phyloP scores from a whole-genome alignment of 2,329 filamentous ascomycete genomes.

The Nigrospora sphaerica region DNA sequence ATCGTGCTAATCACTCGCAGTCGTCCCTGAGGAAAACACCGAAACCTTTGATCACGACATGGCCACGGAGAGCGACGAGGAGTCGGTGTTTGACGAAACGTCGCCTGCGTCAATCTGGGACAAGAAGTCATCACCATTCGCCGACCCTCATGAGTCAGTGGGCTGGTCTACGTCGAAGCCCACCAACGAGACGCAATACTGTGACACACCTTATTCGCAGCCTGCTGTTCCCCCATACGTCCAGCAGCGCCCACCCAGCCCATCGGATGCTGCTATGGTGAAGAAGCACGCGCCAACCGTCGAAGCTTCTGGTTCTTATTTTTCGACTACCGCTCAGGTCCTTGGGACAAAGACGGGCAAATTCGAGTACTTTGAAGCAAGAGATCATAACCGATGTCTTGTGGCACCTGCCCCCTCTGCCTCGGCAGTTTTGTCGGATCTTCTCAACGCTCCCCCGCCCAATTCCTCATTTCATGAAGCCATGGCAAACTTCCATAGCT shows the following conservation, averaged over 20 bases:
- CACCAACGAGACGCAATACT: no score
- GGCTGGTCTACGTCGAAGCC: no score
- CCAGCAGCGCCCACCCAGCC: conserved; percentile 14
- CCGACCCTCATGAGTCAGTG: not conserved
- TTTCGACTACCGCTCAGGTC: conserved; percentile 15
- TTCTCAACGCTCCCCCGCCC: no score
- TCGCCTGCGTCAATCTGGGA: not conserved
- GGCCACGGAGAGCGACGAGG: not conserved
- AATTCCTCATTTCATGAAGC: no score
- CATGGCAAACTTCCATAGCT: no score
- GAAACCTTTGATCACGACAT: not conserved
- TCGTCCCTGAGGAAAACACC: not conserved
- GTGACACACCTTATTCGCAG: not conserved
- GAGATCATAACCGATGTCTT: conserved; percentile 26
- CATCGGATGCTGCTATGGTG: conserved; percentile 22
- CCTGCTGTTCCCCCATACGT: not conserved
- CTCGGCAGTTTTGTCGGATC: no score
- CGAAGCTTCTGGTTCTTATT: no score
- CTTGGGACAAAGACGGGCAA: conserved; percentile 30
- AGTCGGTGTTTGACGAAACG: not conserved
- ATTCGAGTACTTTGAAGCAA: conserved; percentile 29
- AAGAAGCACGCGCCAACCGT: conserved; percentile 11
- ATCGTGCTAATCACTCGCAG: no score
- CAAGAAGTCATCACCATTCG: not conserved
- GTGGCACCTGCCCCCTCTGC: no score